phyloP scores from a whole-genome alignment of 2,329 filamentous ascomycete species.

The Cyphellophora europaea region DNA sequence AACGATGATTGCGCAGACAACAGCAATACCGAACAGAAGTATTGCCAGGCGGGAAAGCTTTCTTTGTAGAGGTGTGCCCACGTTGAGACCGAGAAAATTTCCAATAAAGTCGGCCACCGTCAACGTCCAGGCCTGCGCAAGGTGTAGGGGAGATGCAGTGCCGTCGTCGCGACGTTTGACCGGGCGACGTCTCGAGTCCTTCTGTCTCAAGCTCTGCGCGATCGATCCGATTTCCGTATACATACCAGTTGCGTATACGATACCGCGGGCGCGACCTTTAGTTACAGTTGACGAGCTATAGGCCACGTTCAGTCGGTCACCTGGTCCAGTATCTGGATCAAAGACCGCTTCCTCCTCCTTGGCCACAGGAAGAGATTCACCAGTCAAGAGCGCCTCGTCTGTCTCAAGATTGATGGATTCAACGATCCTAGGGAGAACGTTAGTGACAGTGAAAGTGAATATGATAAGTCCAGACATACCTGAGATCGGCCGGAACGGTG shows the following conservation, averaged over 20 bases:
- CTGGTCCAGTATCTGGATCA: conserved; percentile 43
- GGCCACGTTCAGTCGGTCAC: conserved; percentile 52
- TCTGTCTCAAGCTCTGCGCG: conserved; percentile 52
- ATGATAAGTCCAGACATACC: no score
- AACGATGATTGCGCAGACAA: conserved; percentile 61
- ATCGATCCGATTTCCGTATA: conserved; percentile 53
- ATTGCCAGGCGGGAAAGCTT: conserved; percentile 61
- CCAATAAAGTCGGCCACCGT: conserved; percentile 51
- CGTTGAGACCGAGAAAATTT: conserved; percentile 56
- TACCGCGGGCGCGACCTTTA: conserved; percentile 50
- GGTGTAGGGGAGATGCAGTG: conserved; percentile 43
- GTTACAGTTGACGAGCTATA: conserved; percentile 55
- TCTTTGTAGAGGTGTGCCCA: conserved; percentile 62
- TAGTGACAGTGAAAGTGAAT: no score
- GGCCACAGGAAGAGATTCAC: conserved; percentile 50
- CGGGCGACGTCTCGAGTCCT: conserved; percentile 41
- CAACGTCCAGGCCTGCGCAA: conserved; percentile 40
- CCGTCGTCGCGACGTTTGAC: conserved; percentile 43
- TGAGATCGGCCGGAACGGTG: conserved; percentile 39
- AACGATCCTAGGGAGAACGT: conserved; percentile 25
- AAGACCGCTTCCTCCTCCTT: conserved; percentile 43
- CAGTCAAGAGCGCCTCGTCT: conserved; percentile 53
- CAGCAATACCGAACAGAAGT: conserved; percentile 56
- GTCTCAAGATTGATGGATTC: conserved; percentile 50
- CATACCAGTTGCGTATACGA: conserved; percentile 53